Base-by-base conservation (phyloP, 2,329 filamentous ascomycete species). In the Aspergillaceae sp. region DNA sequence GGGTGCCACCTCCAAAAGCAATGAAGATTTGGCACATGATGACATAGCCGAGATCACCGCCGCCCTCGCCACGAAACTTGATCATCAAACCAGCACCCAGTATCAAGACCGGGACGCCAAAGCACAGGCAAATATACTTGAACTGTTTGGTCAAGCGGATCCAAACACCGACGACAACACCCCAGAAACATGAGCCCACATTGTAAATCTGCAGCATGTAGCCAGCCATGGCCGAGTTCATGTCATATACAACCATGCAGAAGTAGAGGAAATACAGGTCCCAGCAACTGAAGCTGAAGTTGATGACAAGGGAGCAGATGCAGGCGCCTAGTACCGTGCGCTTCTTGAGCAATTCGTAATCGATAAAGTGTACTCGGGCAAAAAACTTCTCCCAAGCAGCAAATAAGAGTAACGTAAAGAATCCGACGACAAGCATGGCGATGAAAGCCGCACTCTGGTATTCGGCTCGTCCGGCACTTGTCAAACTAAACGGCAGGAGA, bases 401-500 rank as follows among this genome's bases (percentile, higher is more conserved):
- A 45, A 84, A 84, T 7, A 63, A 57, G 2, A 77, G 58, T 4
- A 85, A 64, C 4, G 77, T 69, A 0, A 74, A 46, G 26, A 74
- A 60, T 0, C 83, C 82, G 29, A 83, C 53, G 2, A 82, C 68
- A 6, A 72, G 51, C 61, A 79, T 72, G 30, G 61, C 66, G 47
- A 79, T 73, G 50, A 79, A 73, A 9, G 69, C 57, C 5, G 72
- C 66, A 8, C 69, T 70, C 2, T 62, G 49, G 65, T 74, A 78
- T 11, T 62, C 55, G 6, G 67, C 55, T 5, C 59, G 56, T n/a
- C 70, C 63, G 30, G 58, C 60, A n/a, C 57, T 55, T 43, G 68
- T 62, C 26, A 87, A 69, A 42, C 70, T 79, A 65, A 87, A 83
- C 0, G 83, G 79, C 11, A 87, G 71, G 3, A 87, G 72, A 59